A percentile compares a stretch with the other conserved stretches of the same genome.
These are phyloP conservation scores for Cryptococcus sp. DNA, from an alignment of 1,284 basidiomycete species.

Conservation along the genomic window DNA sequence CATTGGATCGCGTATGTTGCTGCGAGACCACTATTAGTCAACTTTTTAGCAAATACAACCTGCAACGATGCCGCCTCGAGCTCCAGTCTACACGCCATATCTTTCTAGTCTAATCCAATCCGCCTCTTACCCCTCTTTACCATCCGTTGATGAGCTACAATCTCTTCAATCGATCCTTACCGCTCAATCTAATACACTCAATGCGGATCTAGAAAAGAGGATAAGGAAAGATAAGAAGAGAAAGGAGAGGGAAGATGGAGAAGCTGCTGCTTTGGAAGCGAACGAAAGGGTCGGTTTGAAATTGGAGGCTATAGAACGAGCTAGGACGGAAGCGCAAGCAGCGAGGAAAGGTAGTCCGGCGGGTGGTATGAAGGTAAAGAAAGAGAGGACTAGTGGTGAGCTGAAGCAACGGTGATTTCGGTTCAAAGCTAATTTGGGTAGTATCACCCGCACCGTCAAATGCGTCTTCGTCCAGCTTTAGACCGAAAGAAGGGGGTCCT, in stretches of 20 bases:
- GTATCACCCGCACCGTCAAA: constrained; percentile 41
- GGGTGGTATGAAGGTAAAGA: constrained; percentile 24
- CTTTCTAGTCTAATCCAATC: constrained; percentile 33
- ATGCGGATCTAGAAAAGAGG: constrained; percentile 4
- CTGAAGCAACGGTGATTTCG: not conserved
- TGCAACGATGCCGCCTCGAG: not conserved
- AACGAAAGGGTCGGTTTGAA: constrained; percentile 27
- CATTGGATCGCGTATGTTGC: too few relatives aligned
- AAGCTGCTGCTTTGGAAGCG: constrained; percentile 51
- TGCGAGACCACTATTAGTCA: too few relatives aligned
- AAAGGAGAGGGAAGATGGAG: constrained; percentile 54
- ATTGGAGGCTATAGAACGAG: constrained; percentile 29
- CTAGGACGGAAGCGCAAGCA: constrained; percentile 6
- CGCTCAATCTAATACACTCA: constrained; percentile 60
- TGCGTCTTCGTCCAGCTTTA: constrained; percentile 30
- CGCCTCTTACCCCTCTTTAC: constrained; percentile 52
- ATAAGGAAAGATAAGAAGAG: constrained; percentile 64
- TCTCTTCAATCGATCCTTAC: constrained; percentile 62
- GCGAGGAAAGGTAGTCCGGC: constrained; percentile 19
- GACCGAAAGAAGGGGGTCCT: constrained; percentile 12
- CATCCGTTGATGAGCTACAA: constrained; percentile 67
- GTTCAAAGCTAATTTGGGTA: constrained; percentile 3
- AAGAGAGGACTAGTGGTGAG: constrained; percentile 36
- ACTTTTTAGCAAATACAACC: too few relatives aligned
- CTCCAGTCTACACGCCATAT: constrained; percentile 16